Conservation (phyloP, 169 alveolate species). For the Theileria annulata region DNA sequence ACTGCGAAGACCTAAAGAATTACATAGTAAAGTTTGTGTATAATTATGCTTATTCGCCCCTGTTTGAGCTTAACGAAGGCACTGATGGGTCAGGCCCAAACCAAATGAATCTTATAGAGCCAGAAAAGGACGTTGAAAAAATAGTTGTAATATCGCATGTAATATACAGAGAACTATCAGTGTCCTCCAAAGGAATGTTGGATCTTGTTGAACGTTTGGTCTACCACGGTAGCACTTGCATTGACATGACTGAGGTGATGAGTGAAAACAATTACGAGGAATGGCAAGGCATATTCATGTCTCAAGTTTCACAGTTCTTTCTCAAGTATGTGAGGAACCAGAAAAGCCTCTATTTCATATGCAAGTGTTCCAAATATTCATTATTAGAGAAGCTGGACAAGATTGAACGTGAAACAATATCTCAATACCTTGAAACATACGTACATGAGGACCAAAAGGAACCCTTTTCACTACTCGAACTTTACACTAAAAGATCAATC, state of each 20-base stretch:
- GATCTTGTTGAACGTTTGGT: constrained; percentile 51
- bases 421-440: constrained; percentile 4
- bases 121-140: constrained; percentile 3
- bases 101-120: not conserved
- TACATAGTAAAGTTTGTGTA: constrained; percentile 7
- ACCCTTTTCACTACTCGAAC: constrained; percentile 46
- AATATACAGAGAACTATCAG: constrained; percentile 44
- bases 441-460: constrained; percentile 44
- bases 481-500: constrained; percentile 47
- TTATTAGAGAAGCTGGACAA: constrained; percentile 46
- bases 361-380: constrained; percentile 31
- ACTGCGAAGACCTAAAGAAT: constrained; percentile 28
- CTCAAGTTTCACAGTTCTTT: constrained; percentile 58
- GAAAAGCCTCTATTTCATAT: constrained; percentile 33
- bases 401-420: constrained; percentile 25
- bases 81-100: not conserved
- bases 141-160: constrained; percentile 28
- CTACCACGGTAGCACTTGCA: constrained; percentile 14
- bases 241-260: constrained; percentile 36
- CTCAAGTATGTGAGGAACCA: constrained; percentile 37
- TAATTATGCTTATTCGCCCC: constrained; percentile 8
- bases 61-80: not conserved
- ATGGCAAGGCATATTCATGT: constrained; percentile 52
- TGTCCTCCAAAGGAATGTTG: constrained; percentile 24
- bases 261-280: not conserved